Conservation (phyloP, 331 rosid genomes). For the Spiraea crenata region DNA sequence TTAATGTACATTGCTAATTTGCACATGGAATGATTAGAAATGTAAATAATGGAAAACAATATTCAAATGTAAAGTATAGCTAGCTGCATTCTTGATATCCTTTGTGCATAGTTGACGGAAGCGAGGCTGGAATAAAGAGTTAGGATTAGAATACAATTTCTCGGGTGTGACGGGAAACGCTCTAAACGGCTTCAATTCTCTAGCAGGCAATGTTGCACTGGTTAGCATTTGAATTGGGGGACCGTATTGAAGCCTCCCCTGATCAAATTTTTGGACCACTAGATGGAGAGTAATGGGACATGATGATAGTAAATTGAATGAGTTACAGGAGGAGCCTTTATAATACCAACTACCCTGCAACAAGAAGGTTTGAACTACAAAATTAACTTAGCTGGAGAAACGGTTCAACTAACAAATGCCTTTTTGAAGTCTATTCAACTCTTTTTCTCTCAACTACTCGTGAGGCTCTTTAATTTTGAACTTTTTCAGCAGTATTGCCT, state of each 20-base stretch:
- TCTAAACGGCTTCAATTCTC: too few species aligned
- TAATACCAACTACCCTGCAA: constrained; percentile 54
- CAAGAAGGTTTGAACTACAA: constrained; percentile 29
- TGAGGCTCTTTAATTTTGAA: constrained; percentile 40
- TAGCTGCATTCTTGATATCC: too few species aligned
- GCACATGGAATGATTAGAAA: not conserved
- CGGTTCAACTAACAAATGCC: constrained; percentile 41
- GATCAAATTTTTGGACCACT: not conserved
- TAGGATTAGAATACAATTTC: too few species aligned
- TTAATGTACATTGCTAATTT: not conserved
- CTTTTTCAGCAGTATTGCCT: not conserved
- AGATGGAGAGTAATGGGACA: not conserved
- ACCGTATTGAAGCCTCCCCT: not conserved
- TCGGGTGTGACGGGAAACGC: too few species aligned
- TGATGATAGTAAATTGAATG: constrained; percentile 8
- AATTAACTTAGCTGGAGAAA: constrained; percentile 50
- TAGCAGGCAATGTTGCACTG: too few species aligned
- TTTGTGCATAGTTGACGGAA: too few species aligned
- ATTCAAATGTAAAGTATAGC: too few species aligned
- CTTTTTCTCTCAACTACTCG: constrained; percentile 30
- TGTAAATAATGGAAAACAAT: fast-evolving
- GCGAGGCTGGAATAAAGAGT: too few species aligned
- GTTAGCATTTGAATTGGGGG: too few species aligned
- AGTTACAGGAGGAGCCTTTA: constrained; percentile 42
- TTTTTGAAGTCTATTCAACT: constrained; percentile 18